Conservation (phyloP, 768 basidiomycete genomes). For the Asterophora parasitica region DNA sequence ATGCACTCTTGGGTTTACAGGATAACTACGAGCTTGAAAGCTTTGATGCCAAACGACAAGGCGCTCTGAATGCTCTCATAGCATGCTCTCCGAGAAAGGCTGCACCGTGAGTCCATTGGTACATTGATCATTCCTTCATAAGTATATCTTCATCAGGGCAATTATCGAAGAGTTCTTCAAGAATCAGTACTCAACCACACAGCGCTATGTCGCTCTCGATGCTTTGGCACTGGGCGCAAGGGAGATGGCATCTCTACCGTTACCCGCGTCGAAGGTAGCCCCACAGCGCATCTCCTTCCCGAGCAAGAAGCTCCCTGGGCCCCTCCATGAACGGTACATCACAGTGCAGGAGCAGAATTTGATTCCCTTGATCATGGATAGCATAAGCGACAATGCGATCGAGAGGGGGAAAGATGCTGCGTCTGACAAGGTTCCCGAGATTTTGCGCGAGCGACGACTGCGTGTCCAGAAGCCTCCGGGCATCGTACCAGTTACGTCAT, state of each 20-base stretch:
- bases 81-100: slow-evolving; percentile 72
- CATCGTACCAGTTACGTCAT: slow-evolving; percentile 38
- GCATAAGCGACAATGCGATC: slow-evolving; percentile 58
- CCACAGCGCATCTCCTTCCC: slow-evolving; percentile 56
- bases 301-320: slow-evolving; percentile 70
- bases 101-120: slow-evolving; percentile 74
- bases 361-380: slow-evolving; percentile 58
- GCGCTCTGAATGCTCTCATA: slow-evolving; percentile 73
- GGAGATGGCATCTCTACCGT: slow-evolving; percentile 58
- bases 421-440: slow-evolving; percentile 50
- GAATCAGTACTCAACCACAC: slow-evolving; percentile 84
- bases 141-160: slow-evolving; percentile 39
- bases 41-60: slow-evolving; percentile 76
- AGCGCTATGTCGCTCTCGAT: slow-evolving; percentile 81
- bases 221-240: slow-evolving; percentile 82
- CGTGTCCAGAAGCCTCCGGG: slow-evolving; percentile 49
- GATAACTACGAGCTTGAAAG: slow-evolving; percentile 80
- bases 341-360: slow-evolving; percentile 32
- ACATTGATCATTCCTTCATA: slow-evolving; percentile 27
- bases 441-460: slow-evolving; percentile 72
- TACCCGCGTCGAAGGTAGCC: slow-evolving; percentile 28
- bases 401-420: slow-evolving; percentile 53
- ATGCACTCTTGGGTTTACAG: slow-evolving; percentile 68
- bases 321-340: slow-evolving; percentile 68
- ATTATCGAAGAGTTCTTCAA: slow-evolving; percentile 93